Conservation (phyloP, 768 basidiomycete species). For the Suillus cothurnatus region DNA sequence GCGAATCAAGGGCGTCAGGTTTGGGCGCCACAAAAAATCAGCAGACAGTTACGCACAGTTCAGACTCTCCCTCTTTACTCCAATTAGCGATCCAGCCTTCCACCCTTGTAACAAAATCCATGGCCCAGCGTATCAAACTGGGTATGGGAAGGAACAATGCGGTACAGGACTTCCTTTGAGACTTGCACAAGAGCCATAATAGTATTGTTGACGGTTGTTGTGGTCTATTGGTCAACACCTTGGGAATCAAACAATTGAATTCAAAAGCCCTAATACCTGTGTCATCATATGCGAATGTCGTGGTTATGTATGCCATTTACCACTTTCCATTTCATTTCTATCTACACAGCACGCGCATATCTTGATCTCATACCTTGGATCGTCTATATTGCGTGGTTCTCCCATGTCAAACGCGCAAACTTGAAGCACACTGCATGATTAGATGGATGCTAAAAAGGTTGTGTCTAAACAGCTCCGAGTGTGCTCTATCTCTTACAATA, state of each 20-base stretch:
- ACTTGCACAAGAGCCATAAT: conserved; percentile 22
- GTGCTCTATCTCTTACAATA: neutral
- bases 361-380: neutral
- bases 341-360: neutral
- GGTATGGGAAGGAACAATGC: conserved; percentile 19
- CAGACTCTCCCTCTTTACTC: conserved; percentile 59
- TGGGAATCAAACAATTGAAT: neutral
- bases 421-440: neutral
- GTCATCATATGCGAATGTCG: neutral
- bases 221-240: conserved; percentile 22
- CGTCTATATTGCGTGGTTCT: neutral
- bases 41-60: conserved; percentile 50
- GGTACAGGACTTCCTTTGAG: conserved; percentile 11
- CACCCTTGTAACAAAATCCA: conserved; percentile 64
- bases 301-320: neutral
- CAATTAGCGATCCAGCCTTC: conserved; percentile 53
- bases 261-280: neutral
- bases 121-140: conserved; percentile 29
- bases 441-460: neutral
- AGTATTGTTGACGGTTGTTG: conserved; percentile 28
- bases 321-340: neutral
- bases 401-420: neutral
- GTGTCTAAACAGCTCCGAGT: neutral
- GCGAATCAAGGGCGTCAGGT: conserved; percentile 18
- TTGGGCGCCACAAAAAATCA: conserved; percentile 19